Evolutionary conservation across 768 basidiomycete genomes (phyloP), one percentile per base, ranked within the genome.

Genomic region (Kwoniella shandongensis): DNA sequence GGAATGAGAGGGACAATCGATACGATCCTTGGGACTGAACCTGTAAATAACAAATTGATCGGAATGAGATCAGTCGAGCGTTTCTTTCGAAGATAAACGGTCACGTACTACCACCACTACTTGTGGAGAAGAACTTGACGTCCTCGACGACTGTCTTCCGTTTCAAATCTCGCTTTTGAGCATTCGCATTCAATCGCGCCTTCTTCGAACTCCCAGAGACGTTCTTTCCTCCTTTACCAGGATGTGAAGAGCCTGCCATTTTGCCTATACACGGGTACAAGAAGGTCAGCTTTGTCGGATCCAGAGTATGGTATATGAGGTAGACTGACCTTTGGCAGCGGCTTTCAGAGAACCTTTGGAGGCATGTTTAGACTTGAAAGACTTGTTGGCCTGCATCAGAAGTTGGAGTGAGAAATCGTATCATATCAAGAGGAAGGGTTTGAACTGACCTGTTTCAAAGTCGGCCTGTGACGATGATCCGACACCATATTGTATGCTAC

Each of bases 321-420:
- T 13, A 49, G 29, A n/a, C 72, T 32, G 41, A 85, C 91, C 92
- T 81, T 94, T 94, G 29, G 89, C 85, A 40, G 83, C 82, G 42
- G 89, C 88, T 76, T 88, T 91, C 36, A 96, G 68, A 0, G 88
- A 81, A 1, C 87, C 84, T 78, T 96, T 96, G 12, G 88, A 84
- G 1, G 91, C 83, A 80, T 92, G 89, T 73, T 86, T 88, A 1
- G 90, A 90, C 78, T 97, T 97, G 81, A 88, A 97, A 1, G 83
- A 65, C 76, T 98, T 98, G 78, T 98, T 96, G 81, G 85, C 79
- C 89, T 92, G 62, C 15, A 29, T 26, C 26, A 41, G 10, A 20
- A 17, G 36, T 23, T 4, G 23, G 18, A 52, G 51, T 51, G 48
- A 47, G 45, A n/a, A n/a, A n/a, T n/a, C n/a, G n/a, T n/a, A n/a